Conservation (phyloP, 2,329 filamentous ascomycete species). For the Neofusicoccum laricinum region DNA sequence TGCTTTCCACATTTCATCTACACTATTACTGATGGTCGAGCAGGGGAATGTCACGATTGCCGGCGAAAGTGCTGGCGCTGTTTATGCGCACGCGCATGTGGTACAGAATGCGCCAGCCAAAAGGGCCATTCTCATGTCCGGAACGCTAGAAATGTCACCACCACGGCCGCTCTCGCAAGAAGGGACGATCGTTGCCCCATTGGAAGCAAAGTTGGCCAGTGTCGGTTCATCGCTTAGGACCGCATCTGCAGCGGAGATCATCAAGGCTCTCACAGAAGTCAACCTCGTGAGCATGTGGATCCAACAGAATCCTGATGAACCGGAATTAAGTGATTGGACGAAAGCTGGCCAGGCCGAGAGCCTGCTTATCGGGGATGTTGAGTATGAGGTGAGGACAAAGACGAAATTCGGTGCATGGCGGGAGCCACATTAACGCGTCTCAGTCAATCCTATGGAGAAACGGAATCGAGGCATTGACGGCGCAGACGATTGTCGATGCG, state of each 20-base stretch:
- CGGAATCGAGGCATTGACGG: slow-evolving; percentile 38
- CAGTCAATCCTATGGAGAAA: slow-evolving; percentile 47
- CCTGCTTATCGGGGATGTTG: slow-evolving; percentile 44
- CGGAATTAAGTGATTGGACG: slow-evolving; percentile 37
- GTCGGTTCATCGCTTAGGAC: slow-evolving; percentile 22
- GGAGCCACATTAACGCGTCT: neutral
- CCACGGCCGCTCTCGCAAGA: slow-evolving; percentile 38
- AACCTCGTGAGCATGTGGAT: slow-evolving; percentile 44
- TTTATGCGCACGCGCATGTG: slow-evolving; percentile 45
- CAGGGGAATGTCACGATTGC: slow-evolving; percentile 42
- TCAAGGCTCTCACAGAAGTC: slow-evolving; percentile 35
- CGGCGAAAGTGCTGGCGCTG: slow-evolving; percentile 47
- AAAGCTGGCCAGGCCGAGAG: slow-evolving; percentile 32
- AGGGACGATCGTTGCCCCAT: slow-evolving; percentile 27
- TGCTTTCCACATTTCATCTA: neutral
- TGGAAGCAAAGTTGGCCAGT: slow-evolving; percentile 22
- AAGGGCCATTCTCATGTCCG: slow-evolving; percentile 41
- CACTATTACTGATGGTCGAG: neutral
- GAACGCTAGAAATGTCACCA: slow-evolving; percentile 43
- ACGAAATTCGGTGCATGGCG: neutral
- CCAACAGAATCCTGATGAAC: slow-evolving; percentile 34
- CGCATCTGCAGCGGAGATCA: slow-evolving; percentile 30
- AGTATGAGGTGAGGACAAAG: slow-evolving; percentile 30
- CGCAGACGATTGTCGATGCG: slow-evolving; percentile 32
- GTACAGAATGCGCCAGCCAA: slow-evolving; percentile 31